Percentiles rank a stretch among this genome's conserved stretches.
Evolutionary conservation across 2,329 filamentous ascomycete species (phyloP).

Genomic region (Penicillium hesseltinei): DNA sequence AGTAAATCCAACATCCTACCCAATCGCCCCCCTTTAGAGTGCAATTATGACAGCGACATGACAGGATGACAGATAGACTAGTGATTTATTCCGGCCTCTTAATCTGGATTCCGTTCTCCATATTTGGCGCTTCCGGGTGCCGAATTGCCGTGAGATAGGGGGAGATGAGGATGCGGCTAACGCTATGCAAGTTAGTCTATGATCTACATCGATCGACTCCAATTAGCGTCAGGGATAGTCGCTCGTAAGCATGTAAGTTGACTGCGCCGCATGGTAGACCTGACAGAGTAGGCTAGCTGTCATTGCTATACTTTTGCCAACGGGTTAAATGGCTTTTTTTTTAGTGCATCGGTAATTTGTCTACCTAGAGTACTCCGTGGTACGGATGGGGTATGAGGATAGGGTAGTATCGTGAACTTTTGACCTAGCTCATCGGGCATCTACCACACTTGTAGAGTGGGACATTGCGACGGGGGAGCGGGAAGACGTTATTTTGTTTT

Average conservation of each 20-base stretch:
- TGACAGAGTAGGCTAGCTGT: background rate
- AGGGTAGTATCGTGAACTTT: background rate
- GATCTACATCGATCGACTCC: conserved; percentile 7
- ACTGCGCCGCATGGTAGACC: conserved; percentile 4
- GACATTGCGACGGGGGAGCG: background rate
- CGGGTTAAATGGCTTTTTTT: background rate
- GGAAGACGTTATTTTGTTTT: background rate
- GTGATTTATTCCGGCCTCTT: background rate
- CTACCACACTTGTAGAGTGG: background rate
- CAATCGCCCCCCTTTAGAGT: background rate
- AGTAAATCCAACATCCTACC: background rate
- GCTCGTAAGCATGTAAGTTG: conserved; percentile 3
- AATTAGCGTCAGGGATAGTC: background rate
- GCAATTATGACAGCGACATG: background rate
- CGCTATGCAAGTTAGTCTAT: background rate
- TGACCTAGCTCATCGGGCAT: background rate
- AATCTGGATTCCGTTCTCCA: background rate
- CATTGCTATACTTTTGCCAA: background rate
- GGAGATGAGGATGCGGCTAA: background rate
- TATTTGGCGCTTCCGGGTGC: background rate
- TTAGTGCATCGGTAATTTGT: background rate
- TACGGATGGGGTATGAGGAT: background rate
- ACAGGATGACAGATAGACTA: background rate
- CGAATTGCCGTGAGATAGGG: background rate
- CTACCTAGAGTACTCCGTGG: too few species aligned